These are phyloP conservation scores for Pulveroboletus sp. DNA, from an alignment of 768 basidiomycete genomes.

Conservation along the genomic window DNA sequence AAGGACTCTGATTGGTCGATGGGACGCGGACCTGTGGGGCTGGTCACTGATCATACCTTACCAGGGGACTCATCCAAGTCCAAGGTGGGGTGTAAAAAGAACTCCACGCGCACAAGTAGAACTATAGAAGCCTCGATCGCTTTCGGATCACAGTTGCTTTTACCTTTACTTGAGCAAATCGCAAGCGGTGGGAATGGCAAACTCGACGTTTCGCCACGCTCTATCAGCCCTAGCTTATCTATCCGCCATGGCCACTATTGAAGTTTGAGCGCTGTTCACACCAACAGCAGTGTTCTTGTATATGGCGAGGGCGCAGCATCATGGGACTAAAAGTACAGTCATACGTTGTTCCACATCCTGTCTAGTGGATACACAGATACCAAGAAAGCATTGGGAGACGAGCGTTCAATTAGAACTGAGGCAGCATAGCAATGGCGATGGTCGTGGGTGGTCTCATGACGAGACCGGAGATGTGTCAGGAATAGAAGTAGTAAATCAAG, in stretches of 20 bases:
- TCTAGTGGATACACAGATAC: slow-evolving; percentile 22
- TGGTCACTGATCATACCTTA: slow-evolving; percentile 2
- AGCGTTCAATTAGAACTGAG: slow-evolving; percentile 3
- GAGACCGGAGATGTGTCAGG: slow-evolving; percentile 11
- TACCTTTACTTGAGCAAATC: too few species aligned
- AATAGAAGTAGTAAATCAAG: slow-evolving; percentile 20
- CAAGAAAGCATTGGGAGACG: slow-evolving; percentile 16
- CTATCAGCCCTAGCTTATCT: too few species aligned
- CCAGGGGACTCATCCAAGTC: too few species aligned
- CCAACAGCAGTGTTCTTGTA: neutral
- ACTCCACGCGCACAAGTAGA: too few species aligned
- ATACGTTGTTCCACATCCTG: slow-evolving; percentile 21
- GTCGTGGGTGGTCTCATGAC: slow-evolving; percentile 4
- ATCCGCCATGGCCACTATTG: too few species aligned
- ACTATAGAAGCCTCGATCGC: too few species aligned
- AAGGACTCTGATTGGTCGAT: neutral
- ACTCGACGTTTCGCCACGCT: too few species aligned
- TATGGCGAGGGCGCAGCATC: neutral
- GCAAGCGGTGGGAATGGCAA: too few species aligned
- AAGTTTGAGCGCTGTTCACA: too few species aligned
- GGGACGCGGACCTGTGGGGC: slow-evolving; percentile 22
- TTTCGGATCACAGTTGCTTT: too few species aligned
- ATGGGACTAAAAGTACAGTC: slow-evolving; percentile 11
- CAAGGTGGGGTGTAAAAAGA: too few species aligned
- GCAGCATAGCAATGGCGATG: slow-evolving; percentile 11